Base-by-base conservation (phyloP, 176 grass and related monocot species). In the Juncus inflexus region DNA sequence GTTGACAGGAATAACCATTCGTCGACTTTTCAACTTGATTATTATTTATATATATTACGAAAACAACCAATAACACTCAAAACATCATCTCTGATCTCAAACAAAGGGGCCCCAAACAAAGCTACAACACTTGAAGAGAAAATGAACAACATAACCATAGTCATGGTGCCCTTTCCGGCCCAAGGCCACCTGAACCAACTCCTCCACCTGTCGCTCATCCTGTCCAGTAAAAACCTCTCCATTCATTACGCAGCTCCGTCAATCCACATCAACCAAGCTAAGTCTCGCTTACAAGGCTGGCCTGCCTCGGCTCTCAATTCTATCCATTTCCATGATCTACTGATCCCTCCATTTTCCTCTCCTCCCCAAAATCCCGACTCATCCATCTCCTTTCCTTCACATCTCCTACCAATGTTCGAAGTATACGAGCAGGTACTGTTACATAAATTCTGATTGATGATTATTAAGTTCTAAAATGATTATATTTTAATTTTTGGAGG, bases 161-260 rank as follows among this genome's bases (percentile, higher is more conserved):
- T 87, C 1, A 73, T 83, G 2, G 81, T 91, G 49, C 84, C 89
- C 54, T 74, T 76, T 61, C 80, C 84, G 12, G 61, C 81, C 40
- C 89, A 91, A 65, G 84, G 89, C 40, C 89, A 91, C 81, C 81
- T 91, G 53, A 87, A 86, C 69, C 89, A 87, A 64, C 62, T 87
- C 0, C 84, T 87, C 15, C 80, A 91, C 75, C 52, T 91, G 2
- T 87, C 89, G 16, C 74, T 91, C 15, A 62, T 84, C 55, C 84
- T 91, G 15, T 82, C 80, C 0, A n/a, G 63, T 16, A 67, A 66
- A 3, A 78, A 81, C 14, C 42, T 89, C 55, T 3, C 79, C 42
- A 81, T 95, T 45, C 79, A 86, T 78, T 89, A 78, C 66, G 79
- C 82, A 6, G 79, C 85, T 66, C 55, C 85, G 10, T 58, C 66